Conservation (phyloP, 2,329 filamentous ascomycete genomes). For the Aspergillus sp. region DNA sequence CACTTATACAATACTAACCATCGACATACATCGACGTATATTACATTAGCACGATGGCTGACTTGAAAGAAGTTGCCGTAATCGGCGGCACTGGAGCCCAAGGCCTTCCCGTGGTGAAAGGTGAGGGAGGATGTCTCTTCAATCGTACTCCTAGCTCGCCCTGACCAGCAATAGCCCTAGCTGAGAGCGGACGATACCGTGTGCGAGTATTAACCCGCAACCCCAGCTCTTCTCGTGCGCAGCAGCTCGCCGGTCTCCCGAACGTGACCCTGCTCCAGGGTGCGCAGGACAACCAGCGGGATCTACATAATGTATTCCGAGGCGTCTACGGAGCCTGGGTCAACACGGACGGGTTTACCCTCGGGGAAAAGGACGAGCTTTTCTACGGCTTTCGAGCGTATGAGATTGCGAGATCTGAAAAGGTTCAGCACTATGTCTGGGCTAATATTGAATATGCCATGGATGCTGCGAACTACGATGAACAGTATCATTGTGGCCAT, state of each 20-base stretch:
- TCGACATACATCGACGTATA: too few species aligned
- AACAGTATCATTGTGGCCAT: not conserved
- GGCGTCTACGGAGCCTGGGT: constrained; percentile 51
- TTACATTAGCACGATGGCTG: too few species aligned
- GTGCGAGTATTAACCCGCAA: not conserved
- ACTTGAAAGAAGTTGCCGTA: constrained; percentile 18
- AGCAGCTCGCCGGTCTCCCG: not conserved
- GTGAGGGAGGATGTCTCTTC: too few species aligned
- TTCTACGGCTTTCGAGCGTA: constrained; percentile 43
- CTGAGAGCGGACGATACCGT: not conserved
- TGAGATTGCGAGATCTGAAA: constrained; percentile 43
- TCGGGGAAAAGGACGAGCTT: constrained; percentile 31
- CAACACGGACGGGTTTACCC: constrained; percentile 55
- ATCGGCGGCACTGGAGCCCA: constrained; percentile 56
- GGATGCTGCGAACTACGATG: not conserved
- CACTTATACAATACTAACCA: too few species aligned
- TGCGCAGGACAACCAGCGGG: not conserved
- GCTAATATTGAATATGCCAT: not conserved
- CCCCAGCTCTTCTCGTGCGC: not conserved
- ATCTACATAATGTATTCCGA: constrained; percentile 34
- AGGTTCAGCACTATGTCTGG: constrained; percentile 42
- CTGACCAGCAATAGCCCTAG: not conserved
- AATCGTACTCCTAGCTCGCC: fast-evolving
- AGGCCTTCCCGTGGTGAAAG: constrained; percentile 44
- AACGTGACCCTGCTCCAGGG: not conserved